Conservation (phyloP, 768 basidiomycete genomes). For the Leccinum barrowsii region DNA sequence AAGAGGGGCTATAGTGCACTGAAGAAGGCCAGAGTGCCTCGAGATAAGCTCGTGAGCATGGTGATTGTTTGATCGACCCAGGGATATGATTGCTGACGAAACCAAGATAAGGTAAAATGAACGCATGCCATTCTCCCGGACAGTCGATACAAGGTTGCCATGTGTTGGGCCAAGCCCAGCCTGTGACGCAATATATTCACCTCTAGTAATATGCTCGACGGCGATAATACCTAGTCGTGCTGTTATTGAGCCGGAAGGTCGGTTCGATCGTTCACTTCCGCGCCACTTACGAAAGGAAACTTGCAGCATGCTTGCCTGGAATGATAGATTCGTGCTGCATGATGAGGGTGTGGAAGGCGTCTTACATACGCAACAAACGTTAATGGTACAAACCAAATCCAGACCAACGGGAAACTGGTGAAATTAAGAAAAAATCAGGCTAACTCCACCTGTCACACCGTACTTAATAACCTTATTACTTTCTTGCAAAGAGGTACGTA, state of each 20-base stretch:
- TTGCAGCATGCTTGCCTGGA: conserved; percentile 20
- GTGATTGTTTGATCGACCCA: conserved; percentile 3
- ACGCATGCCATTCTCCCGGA: background rate
- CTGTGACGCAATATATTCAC: conserved; percentile 27
- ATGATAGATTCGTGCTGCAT: conserved; percentile 13
- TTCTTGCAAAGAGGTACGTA: conserved; percentile 38
- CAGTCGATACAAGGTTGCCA: background rate
- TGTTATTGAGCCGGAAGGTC: conserved; percentile 15
- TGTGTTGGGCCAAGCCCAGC: conserved; percentile 14
- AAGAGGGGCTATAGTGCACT: background rate
- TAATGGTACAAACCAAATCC: conserved; percentile 11
- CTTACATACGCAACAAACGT: conserved; percentile 25
- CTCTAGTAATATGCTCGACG: conserved; percentile 15
- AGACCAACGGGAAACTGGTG: conserved; percentile 3
- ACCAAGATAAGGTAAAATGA: conserved; percentile 1
- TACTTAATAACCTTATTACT: conserved; percentile 21
- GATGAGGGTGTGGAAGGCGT: conserved; percentile 16
- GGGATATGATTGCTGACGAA: conserved; percentile 1
- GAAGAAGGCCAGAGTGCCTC: background rate
- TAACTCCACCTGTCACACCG: conserved; percentile 45
- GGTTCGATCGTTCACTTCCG: conserved; percentile 27
- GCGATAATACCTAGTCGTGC: conserved; percentile 12
- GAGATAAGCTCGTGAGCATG: background rate
- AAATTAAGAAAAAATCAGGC: conserved; percentile 26
- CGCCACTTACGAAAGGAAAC: conserved; percentile 30